phyloP scores from a whole-genome alignment of 805 yeast genomes.

The Starmerella vaccinii region DNA sequence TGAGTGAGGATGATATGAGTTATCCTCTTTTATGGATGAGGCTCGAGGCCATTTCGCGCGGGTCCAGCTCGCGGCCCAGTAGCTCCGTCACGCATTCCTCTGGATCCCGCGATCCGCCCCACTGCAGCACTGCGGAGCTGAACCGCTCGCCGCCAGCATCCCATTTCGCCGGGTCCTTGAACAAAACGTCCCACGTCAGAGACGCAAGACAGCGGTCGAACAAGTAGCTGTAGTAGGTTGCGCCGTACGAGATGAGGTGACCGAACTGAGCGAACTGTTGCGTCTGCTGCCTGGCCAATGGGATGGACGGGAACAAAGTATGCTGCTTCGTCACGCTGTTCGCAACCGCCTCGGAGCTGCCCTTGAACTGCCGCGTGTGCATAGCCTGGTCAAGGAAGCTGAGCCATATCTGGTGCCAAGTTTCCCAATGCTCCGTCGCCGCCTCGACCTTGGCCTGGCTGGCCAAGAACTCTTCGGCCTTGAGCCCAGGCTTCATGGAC shows the following conservation, averaged over 20 bases:
- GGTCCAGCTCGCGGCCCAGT: slow-evolving; percentile 41
- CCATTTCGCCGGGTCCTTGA: slow-evolving; percentile 58
- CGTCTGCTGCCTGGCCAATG: slow-evolving; percentile 34
- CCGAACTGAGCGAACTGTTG: slow-evolving; percentile 94
- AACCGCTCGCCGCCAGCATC: slow-evolving; percentile 67
- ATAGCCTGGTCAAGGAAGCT: slow-evolving; percentile 76
- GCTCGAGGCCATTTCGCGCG: slow-evolving; percentile 18
- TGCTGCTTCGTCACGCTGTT: slow-evolving; percentile 53
- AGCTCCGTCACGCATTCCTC: slow-evolving; percentile 79
- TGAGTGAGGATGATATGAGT: no score
- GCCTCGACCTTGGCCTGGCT: slow-evolving; percentile 14
- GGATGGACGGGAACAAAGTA: slow-evolving; percentile 51
- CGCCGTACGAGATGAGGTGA: slow-evolving; percentile 85
- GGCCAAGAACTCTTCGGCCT: slow-evolving; percentile 10
- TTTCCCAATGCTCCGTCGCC: slow-evolving; percentile 53
- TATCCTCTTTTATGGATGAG: background rate
- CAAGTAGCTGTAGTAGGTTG: slow-evolving; percentile 83
- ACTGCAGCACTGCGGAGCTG: slow-evolving; percentile 56
- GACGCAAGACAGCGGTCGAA: slow-evolving; percentile 89
- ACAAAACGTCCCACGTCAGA: slow-evolving; percentile 67
- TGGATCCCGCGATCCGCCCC: slow-evolving; percentile 93
- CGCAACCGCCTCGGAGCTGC: slow-evolving; percentile 36
- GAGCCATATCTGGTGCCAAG: slow-evolving; percentile 79
- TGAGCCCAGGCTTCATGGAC: slow-evolving; percentile 16
- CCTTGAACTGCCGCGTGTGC: slow-evolving; percentile 40